These are phyloP conservation scores for Plasmopara muralis DNA, from an alignment of 352 stramenopile genomes.

Conservation along the genomic window DNA sequence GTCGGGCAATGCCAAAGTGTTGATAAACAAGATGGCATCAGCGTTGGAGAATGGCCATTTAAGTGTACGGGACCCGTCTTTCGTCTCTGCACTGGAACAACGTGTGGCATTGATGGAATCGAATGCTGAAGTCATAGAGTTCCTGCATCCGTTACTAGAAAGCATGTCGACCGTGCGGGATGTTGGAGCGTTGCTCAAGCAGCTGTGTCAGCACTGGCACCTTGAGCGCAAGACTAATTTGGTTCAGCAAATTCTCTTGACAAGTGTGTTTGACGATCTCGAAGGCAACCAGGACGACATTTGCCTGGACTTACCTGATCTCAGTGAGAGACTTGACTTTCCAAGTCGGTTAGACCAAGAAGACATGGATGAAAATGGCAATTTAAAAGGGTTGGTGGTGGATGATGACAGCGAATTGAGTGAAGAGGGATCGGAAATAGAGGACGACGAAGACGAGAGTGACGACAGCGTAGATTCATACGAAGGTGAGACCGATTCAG, in stretches of 20 bases:
- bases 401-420: slow-evolving; percentile 65
- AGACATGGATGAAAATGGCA: slow-evolving; percentile 78
- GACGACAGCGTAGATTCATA: slow-evolving; percentile 37
- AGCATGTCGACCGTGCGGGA: slow-evolving; percentile 69
- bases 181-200: slow-evolving; percentile 51
- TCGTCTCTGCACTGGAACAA: slow-evolving; percentile 25
- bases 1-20: slow-evolving; percentile 43
- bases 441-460: slow-evolving; percentile 34
- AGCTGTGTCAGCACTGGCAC: slow-evolving; percentile 61
- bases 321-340: slow-evolving; percentile 64
- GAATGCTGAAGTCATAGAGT: slow-evolving; percentile 58
- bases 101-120: slow-evolving; percentile 30
- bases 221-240: slow-evolving; percentile 43
- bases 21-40: slow-evolving; percentile 71
- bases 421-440: slow-evolving; percentile 37
- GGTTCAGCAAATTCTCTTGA: slow-evolving; percentile 72
- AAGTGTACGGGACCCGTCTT: slow-evolving; percentile 39
- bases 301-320: slow-evolving; percentile 46
- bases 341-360: slow-evolving; percentile 71
- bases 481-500: slow-evolving; percentile 62
- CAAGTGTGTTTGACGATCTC: slow-evolving; percentile 71
- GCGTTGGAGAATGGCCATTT: slow-evolving; percentile 69
- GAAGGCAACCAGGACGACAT: slow-evolving; percentile 79
- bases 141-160: slow-evolving; percentile 62
- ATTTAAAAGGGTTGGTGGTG: slow-evolving; percentile 60